phyloP scores from a whole-genome alignment of 2,329 filamentous ascomycete genomes.

The Aspergillus sp. region DNA sequence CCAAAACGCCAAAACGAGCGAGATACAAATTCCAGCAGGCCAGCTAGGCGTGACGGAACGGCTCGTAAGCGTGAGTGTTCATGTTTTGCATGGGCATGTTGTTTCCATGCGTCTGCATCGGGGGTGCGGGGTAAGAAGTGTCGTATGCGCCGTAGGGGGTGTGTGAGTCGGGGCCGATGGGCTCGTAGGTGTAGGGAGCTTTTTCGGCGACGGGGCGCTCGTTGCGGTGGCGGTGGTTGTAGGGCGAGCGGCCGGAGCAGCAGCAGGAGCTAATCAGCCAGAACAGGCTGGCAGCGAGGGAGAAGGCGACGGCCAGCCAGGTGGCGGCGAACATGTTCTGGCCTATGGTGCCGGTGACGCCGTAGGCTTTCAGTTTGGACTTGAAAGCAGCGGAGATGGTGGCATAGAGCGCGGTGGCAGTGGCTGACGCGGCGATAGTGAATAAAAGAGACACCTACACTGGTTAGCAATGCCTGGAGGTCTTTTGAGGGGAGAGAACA shows the following conservation, averaged over 20 bases:
- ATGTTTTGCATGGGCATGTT: slow-evolving; percentile 17
- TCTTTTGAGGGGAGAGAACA: slow-evolving; percentile 38
- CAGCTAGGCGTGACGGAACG: slow-evolving; percentile 30
- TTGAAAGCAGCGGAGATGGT: slow-evolving; percentile 62
- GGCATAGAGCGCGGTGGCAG: slow-evolving; percentile 65
- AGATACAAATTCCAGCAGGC: too few species aligned
- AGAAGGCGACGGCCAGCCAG: slow-evolving; percentile 74
- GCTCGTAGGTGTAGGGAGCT: slow-evolving; percentile 53
- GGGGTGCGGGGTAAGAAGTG: slow-evolving; percentile 21
- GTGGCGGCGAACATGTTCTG: slow-evolving; percentile 58
- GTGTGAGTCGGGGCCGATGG: slow-evolving; percentile 31
- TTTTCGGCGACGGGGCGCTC: slow-evolving; percentile 46
- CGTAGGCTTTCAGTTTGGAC: slow-evolving; percentile 58
- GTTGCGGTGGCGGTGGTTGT: slow-evolving; percentile 32
- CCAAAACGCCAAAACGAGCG: too few species aligned
- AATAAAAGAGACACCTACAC: slow-evolving; percentile 44
- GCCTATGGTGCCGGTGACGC: slow-evolving; percentile 59
- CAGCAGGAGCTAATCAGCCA: slow-evolving; percentile 90
- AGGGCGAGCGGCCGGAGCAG: slow-evolving; percentile 59
- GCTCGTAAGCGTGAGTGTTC: slow-evolving; percentile 25
- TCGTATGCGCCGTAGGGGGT: slow-evolving; percentile 11
- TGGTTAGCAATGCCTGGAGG: too few species aligned
- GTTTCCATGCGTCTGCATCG: too few species aligned
- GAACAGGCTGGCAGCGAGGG: slow-evolving; percentile 68
- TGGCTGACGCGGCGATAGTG: slow-evolving; percentile 56